phyloP scores from a whole-genome alignment of 2,329 filamentous ascomycete genomes.

The Monosporascus sp. region DNA sequence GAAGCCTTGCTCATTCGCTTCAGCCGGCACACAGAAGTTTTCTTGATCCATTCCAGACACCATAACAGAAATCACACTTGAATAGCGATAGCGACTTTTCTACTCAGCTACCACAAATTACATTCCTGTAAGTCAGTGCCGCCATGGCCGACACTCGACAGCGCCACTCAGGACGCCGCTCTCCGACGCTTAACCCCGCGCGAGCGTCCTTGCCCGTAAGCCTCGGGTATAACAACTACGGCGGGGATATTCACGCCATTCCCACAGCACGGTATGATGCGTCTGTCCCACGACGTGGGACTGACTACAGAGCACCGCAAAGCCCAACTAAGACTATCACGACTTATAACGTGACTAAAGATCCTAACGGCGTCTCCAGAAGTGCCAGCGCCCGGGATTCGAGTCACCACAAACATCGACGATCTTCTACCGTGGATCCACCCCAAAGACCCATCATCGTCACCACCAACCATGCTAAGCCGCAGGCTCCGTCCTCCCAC shows the following conservation, averaged over 20 bases:
- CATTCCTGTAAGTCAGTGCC: conserved; percentile 6
- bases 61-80: conserved; percentile 1
- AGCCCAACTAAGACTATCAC: conserved; percentile 42
- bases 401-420: conserved; percentile 36
- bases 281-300: conserved; percentile 28
- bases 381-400: conserved; percentile 43
- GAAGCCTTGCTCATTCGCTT: not conserved
- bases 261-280: conserved; percentile 35
- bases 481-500: conserved; percentile 36
- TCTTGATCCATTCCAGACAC: not conserved
- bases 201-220: conserved; percentile 49
- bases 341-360: conserved; percentile 52
- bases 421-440: conserved; percentile 47
- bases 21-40: not conserved
- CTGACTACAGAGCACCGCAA: conserved; percentile 24
- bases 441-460: conserved; percentile 51
- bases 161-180: conserved; percentile 38
- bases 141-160: conserved; percentile 45
- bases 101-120: conserved; percentile 4
- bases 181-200: conserved; percentile 43
- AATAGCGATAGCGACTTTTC: not conserved
- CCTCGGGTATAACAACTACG: conserved; percentile 45
- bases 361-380: conserved; percentile 36
- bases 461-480: conserved; percentile 44
- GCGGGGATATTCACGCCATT: conserved; percentile 50